Conservation (phyloP, 805 yeast species). For the Ogataea ganodermae region DNA sequence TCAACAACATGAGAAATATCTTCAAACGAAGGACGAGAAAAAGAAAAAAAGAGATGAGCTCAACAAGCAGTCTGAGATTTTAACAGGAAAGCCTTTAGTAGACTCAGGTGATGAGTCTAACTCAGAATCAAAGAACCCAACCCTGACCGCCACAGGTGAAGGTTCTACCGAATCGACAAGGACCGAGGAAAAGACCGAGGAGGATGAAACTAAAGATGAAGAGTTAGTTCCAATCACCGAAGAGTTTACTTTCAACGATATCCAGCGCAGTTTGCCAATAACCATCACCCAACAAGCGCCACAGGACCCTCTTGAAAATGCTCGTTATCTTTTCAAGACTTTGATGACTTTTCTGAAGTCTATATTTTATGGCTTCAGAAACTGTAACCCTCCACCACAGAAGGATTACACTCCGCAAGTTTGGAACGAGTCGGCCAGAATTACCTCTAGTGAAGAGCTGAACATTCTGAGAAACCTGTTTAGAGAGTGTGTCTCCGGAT, state of each 20-base stretch:
- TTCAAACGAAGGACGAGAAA: conserved; percentile 43
- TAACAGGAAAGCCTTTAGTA: conserved; percentile 31
- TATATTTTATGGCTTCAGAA: conserved; percentile 83
- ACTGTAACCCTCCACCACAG: conserved; percentile 83
- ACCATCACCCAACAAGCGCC: conserved; percentile 51
- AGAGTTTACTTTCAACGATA: conserved; percentile 44
- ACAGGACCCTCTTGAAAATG: conserved; percentile 79
- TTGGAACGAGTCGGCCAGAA: conserved; percentile 87
- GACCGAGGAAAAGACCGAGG: conserved; percentile 6
- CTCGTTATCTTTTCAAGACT: conserved; percentile 83
- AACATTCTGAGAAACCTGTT: conserved; percentile 73
- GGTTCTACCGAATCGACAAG: no score
- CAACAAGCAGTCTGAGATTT: conserved; percentile 41
- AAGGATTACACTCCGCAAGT: conserved; percentile 50
- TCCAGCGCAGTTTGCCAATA: conserved; percentile 58
- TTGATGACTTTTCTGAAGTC: conserved; percentile 88
- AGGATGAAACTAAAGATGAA: conserved; percentile 21
- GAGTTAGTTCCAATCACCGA: conserved; percentile 9
- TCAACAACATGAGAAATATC: conserved; percentile 57
- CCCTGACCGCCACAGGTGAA: neutral
- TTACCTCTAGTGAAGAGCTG: conserved; percentile 83
- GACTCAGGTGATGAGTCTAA: conserved; percentile 19
- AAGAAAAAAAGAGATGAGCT: conserved; percentile 44
- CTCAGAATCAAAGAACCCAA: conserved; percentile 8
- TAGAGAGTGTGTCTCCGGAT: conserved; percentile 80